Percentiles rank a stretch among this genome's conserved stretches.
phyloP scores from a whole-genome alignment of 768 basidiomycete species.

The Exsudoporus frostii region DNA sequence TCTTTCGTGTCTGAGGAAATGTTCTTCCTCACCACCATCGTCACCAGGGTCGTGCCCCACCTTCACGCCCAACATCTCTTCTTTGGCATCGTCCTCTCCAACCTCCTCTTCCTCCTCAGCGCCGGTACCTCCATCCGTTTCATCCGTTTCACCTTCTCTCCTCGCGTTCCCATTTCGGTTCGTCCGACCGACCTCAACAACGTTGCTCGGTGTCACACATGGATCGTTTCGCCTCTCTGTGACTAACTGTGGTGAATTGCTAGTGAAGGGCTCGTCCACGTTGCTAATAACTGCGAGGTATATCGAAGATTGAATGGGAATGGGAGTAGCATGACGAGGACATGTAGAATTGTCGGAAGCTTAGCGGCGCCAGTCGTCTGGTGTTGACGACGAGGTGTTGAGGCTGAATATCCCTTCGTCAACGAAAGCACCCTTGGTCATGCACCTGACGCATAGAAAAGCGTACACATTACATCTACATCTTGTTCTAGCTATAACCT shows the following conservation, averaged over 20 bases:
- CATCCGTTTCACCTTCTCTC: too few species aligned
- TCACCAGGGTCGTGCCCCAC: not conserved
- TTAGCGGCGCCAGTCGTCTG: too few species aligned
- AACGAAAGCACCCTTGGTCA: not conserved
- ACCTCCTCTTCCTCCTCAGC: slow-evolving; percentile 4
- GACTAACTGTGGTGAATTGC: not conserved
- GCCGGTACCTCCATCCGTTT: not conserved
- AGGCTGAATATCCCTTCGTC: too few species aligned
- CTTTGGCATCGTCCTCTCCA: not conserved
- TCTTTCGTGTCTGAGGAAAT: slow-evolving; percentile 86
- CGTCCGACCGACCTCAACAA: slow-evolving; percentile 4
- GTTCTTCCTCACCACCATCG: slow-evolving; percentile 46
- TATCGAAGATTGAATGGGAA: slow-evolving; percentile 3
- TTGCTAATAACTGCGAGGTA: slow-evolving; percentile 1
- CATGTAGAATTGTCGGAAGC: slow-evolving; percentile 10
- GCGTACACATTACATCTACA: not conserved
- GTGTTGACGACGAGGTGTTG: too few species aligned
- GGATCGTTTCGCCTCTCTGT: slow-evolving; percentile 2
- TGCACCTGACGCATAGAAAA: too few species aligned
- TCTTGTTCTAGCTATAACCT: slow-evolving; percentile 8
- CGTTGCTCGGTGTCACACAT: not conserved
- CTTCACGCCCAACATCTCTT: not conserved
- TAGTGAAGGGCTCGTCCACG: not conserved
- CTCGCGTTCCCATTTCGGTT: slow-evolving; percentile 14
- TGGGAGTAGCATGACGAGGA: not conserved